Evolutionary conservation across 2,329 filamentous ascomycete genomes (phyloP).

Genomic region (Venturia nashicola): DNA sequence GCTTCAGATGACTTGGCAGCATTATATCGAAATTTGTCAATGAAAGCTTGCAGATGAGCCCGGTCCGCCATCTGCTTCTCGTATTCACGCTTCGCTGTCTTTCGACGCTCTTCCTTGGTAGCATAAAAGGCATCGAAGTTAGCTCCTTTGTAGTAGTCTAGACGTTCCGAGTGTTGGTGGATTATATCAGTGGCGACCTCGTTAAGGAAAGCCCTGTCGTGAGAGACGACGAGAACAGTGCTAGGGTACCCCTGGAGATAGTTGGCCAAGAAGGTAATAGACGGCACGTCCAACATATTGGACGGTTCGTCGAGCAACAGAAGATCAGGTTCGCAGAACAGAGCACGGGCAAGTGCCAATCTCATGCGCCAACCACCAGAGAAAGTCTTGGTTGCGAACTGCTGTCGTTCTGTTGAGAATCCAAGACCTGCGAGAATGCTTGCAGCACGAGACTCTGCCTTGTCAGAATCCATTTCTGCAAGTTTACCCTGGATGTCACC

Average conservation of each 20-base stretch:
- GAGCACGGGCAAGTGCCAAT: constrained; percentile 80
- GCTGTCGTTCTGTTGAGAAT: constrained; percentile 87
- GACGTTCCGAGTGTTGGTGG: constrained; percentile 89
- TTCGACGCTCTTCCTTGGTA: constrained; percentile 91
- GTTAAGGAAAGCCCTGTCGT: constrained; percentile 98
- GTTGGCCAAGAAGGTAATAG: constrained; percentile 92
- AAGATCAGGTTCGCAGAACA: constrained; percentile 96
- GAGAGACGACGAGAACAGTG: constrained; percentile 89
- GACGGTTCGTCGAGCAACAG: constrained; percentile 96
- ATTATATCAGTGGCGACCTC: constrained; percentile 99
- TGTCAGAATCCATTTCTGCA: constrained; percentile 97
- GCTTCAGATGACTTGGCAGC: constrained; percentile 97
- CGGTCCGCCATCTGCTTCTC: constrained; percentile 95
- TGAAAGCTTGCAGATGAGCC: constrained; percentile 91
- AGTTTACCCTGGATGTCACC: constrained; percentile 86
- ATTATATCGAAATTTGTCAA: constrained; percentile 99
- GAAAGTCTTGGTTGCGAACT: constrained; percentile 91
- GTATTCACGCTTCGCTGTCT: constrained; percentile 93
- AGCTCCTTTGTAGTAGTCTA: constrained; percentile 97
- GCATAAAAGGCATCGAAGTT: constrained; percentile 95
- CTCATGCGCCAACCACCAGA: constrained; percentile 99
- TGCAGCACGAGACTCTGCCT: constrained; percentile 87
- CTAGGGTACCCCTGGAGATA: constrained; percentile 92
- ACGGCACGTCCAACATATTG: constrained; percentile 99
- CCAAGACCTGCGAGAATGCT: constrained; percentile 94